Base-by-base conservation (phyloP, 495 filamentous ascomycete genomes). In the Barbatosphaeria neglecta region DNA sequence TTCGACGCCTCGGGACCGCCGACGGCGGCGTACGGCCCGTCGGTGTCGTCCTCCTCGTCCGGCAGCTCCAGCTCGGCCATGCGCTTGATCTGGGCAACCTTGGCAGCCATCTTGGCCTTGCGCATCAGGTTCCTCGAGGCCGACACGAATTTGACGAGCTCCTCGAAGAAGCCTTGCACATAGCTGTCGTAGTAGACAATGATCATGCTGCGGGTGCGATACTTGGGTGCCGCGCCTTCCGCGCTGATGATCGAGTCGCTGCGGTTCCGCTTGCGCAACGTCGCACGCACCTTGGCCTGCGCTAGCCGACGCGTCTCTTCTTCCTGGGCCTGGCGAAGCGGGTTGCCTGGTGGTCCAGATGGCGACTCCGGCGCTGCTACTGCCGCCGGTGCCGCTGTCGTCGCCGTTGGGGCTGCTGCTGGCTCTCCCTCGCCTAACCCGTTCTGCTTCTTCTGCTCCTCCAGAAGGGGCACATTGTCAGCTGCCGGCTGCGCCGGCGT, bases 101-200 rank as follows among this genome's bases (percentile, higher is more conserved):
- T 78, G 24, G 77, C 78, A 17, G 75, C 74, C 73, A 80, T 82
- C 62, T 84, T 89, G 44, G 78, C 86, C 57, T 86, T 87, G 43
- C 89, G 80, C 50, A 95, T 77, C 48, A 82, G 74, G 64, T 92
- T 93, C 50, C 89, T 73, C 33, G 83, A 80, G n/a, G 76, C 73
- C 38, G 82, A 84, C 39, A 95, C 83, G 46, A 81, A 76, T 48
- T 84, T 84, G 41, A 92, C 88, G 24, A 93, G 66, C 41, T 78
- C 70, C 58, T 94, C 88, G 48, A 95, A 86, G 6, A 77, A 73
- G 27, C 78, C 75, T 57, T 95, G 89, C 10, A 88, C 82, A 47
- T 86, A 80, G 53, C 84, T 84, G 59, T 95, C 88, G 61, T 94
- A 95, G 60, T 89, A 85, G 37, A 95, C 83, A 22, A 90, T 81